Evolutionary conservation across 2,329 filamentous ascomycete species (phyloP), one percentile per base, ranked within the genome.

Genomic region (Epichloe scottii): DNA sequence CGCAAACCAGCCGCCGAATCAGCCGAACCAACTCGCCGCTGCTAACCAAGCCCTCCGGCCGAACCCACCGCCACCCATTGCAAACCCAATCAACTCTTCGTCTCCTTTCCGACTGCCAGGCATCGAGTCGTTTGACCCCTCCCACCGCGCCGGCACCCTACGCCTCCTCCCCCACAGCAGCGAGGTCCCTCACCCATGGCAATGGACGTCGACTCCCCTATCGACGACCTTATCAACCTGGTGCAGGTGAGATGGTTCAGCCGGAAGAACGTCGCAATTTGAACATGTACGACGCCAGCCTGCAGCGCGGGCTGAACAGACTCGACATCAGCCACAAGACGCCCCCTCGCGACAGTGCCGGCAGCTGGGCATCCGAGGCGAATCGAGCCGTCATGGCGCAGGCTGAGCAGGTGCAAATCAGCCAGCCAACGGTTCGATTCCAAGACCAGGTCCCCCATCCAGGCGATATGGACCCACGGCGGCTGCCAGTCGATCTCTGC

Each of bases 41-140:
- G 81, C 87, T 54, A 88, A 82, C 5, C 81, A 86, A 60, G 81
- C 72, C 56, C 76, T 70, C 68, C 78, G 68, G 63, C 80, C 63
- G 60, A 79, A 61, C 67, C 78, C 70, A 61, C 76, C 62, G 64
- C 78, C 66, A 62, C 78, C 65, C 57, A 68, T 72, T 34, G 70
- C 66, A 39, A 73, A 65, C 51, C 70, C 65, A 5, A 64, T 65
- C 38, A 80, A 68, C 65, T 73, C 66, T 61, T 81, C 84, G 58
- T 78, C 75, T 6, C 68, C 75, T 4, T 72, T 88, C 14, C 81
- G 88, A 39, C 75, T 96, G 14, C 90, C 90, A 1, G 89, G 90
- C 14, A 96, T 96, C 57, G 89, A 95, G 64, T 94, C 88, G 15
- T 95, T 96, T 59, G 89, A 91, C 61, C 83, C 26, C 87, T 51